Evolutionary conservation across 2,329 filamentous ascomycete genomes (phyloP).

Genomic region (Westerdykella ornata): DNA sequence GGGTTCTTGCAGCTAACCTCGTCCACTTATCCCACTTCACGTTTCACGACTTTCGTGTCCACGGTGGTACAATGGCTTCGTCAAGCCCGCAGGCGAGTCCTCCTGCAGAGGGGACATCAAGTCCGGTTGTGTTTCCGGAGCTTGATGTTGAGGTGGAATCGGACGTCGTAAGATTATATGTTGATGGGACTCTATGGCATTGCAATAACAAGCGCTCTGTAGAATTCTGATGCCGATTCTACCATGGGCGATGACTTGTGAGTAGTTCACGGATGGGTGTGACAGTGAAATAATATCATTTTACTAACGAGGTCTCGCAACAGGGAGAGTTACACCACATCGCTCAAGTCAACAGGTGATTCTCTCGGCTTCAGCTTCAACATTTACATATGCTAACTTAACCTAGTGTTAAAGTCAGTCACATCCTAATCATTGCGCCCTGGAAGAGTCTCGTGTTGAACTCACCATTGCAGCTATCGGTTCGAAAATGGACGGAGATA

Average conservation of each 20-base stretch:
- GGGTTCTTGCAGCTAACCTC: too few relatives aligned
- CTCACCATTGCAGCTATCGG: conserved; percentile 13
- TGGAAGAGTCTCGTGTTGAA: background rate
- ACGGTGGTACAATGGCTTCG: background rate
- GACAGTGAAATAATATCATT: background rate
- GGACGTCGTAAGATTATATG: background rate
- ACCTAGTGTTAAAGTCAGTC: conserved; percentile 13
- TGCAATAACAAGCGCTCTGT: conserved; percentile 1
- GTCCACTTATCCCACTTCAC: background rate
- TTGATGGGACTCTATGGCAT: background rate
- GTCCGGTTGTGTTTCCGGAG: conserved; percentile 14
- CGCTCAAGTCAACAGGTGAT: conserved; percentile 13
- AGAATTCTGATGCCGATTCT: conserved; percentile 12
- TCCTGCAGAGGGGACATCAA: conserved; percentile 19
- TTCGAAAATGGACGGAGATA: conserved; percentile 23
- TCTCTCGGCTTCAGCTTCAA: background rate
- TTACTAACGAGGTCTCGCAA: background rate
- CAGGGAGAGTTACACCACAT: conserved; percentile 21
- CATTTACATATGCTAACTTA: background rate
- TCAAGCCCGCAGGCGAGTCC: conserved; percentile 7
- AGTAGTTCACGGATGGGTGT: conserved; percentile 2
- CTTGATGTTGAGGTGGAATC: conserved; percentile 9
- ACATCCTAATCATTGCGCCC: too few relatives aligned
- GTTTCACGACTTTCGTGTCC: background rate
- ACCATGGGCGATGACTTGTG: conserved; percentile 17